Evolutionary conservation across 495 filamentous ascomycete species (phyloP), one percentile per base, ranked within the genome.

Genomic region (Aspergillus heteromorphus): DNA sequence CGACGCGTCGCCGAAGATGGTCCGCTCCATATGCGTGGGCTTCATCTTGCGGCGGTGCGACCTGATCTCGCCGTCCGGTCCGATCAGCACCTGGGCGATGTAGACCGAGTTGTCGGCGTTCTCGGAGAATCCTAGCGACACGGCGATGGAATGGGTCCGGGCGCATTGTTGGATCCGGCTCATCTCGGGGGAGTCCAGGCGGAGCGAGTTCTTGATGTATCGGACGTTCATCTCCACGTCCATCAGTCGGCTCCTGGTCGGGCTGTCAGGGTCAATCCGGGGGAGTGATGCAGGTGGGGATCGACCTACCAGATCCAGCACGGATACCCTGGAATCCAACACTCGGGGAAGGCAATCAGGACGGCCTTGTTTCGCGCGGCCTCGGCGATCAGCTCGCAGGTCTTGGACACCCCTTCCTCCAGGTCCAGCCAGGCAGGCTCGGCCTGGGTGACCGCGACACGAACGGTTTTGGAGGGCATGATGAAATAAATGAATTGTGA

Each of bases 1-100:
- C 0, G 63, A 68, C 0, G 70, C 73, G 59, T 87, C 82, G 1
- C 83, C 82, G 48, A 80, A 85, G 29, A 85, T 67, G 0, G 81
- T 82, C 4, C 82, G 74, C 60, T 87, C 83, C 73, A 84, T 78
- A 54, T 85, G 82, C 21, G 82, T 85, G 0, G 80, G 71, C 63
- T 87, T 85, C 42, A 84, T 69, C 68, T 85, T 85, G 8, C 78
- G 65, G 0, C 82, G 73, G 14, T 66, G 61, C 25, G 72, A 65
- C 6, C 67, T 51, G 23, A 84, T 61, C 13, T 72, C 63, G 1
- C 83, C 82, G 17, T 73, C 65, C 0, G 67, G 41, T 0, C 59
- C 68, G 51, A 85, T 82, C 42, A 80, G 68, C 6, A 68, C 71
- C 59, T 87, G 82, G 0, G 82, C 64, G 45, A 84, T 84, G 61